A percentile compares a stretch with the other conserved stretches of the same genome.
Evolutionary conservation across 2,329 filamentous ascomycete species (phyloP).

Genomic region (Colletotrichum camelliae): DNA sequence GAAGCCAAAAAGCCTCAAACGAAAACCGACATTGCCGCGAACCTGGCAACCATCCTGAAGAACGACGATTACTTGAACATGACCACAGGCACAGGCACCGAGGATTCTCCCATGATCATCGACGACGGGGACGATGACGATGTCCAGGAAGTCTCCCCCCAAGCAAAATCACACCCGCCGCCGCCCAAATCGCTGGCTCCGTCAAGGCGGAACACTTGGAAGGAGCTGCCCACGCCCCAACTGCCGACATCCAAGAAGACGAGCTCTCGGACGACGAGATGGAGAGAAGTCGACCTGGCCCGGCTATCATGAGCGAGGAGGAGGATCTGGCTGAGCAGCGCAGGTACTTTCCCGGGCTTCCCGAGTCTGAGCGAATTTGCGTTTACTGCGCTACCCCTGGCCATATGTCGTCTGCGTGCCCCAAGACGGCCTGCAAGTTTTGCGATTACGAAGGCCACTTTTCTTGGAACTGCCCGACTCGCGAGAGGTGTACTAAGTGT

Average conservation of each 20-base stretch:
- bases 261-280: conserved; percentile 3
- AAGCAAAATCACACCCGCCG: neutral
- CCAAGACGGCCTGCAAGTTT: conserved; percentile 50
- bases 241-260: neutral
- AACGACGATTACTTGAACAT: neutral
- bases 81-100: neutral
- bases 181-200: neutral
- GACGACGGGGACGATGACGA: conserved; percentile 13
- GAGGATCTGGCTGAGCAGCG: conserved; percentile 44
- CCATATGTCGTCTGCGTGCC: conserved; percentile 52
- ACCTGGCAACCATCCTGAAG: conserved; percentile 8
- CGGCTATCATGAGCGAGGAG: conserved; percentile 22
- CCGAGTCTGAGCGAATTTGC: conserved; percentile 50
- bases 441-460: conserved; percentile 54
- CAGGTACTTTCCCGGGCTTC: conserved; percentile 58
- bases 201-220: neutral
- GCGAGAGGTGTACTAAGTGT: conserved; percentile 62
- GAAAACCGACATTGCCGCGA: conserved; percentile 4
- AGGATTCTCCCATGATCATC: conserved; percentile 7
- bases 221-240: neutral
- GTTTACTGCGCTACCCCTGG: conserved; percentile 54
- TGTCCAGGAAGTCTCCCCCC: neutral
- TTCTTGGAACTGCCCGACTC: conserved; percentile 55
- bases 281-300: neutral
- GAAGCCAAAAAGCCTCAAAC: conserved; percentile 7